A percentile compares a stretch with the other conserved stretches of the same genome.
Evolutionary conservation across 23 red algal genomes (phyloP).

Genomic region (Cyanidioschyzon merolae): DNA sequence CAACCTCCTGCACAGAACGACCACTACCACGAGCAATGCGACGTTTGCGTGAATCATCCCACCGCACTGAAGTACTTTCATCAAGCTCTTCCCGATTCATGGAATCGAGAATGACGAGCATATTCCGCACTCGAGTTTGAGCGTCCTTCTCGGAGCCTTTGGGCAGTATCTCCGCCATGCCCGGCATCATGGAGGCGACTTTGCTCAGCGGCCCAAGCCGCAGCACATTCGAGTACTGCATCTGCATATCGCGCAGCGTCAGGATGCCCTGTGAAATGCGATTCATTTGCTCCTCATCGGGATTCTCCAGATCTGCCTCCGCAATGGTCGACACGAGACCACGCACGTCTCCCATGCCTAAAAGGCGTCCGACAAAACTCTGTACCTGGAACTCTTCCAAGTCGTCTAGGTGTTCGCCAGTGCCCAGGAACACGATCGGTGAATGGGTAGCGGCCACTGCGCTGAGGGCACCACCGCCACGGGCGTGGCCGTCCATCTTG

Average conservation of each 20-base stretch:
- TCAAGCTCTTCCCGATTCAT: slow-evolving; percentile 91
- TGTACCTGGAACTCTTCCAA: slow-evolving; percentile 77
- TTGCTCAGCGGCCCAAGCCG: slow-evolving; percentile 88
- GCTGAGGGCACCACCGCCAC: slow-evolving; percentile 82
- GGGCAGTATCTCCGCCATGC: slow-evolving; percentile 79
- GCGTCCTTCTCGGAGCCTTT: slow-evolving; percentile 70
- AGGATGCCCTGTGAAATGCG: slow-evolving; percentile 77
- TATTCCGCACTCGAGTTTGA: slow-evolving; percentile 50
- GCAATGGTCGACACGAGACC: slow-evolving; percentile 86
- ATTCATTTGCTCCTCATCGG: slow-evolving; percentile 71
- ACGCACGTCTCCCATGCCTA: slow-evolving; percentile 87
- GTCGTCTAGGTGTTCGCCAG: slow-evolving; percentile 93
- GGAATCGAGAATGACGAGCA: slow-evolving; percentile 84
- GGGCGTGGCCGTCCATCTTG: slow-evolving; percentile 92
- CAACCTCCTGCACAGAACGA: slow-evolving; percentile 54
- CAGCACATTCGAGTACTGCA: slow-evolving; percentile 58
- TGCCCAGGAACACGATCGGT: slow-evolving; percentile 91
- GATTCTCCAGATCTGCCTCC: slow-evolving; percentile 73
- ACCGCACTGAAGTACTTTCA: slow-evolving; percentile 58
- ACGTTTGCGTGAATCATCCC: slow-evolving; percentile 43
- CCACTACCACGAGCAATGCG: slow-evolving; percentile 75
- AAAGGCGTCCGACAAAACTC: slow-evolving; percentile 76
- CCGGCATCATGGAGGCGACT: slow-evolving; percentile 92
- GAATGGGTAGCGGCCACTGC: slow-evolving; percentile 77
- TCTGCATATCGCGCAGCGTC: slow-evolving; percentile 89